Evolutionary conservation across 1,139 yeast species (phyloP), one percentile per base, ranked within the genome.

Genomic region (Wickerhamomyces sp.): DNA sequence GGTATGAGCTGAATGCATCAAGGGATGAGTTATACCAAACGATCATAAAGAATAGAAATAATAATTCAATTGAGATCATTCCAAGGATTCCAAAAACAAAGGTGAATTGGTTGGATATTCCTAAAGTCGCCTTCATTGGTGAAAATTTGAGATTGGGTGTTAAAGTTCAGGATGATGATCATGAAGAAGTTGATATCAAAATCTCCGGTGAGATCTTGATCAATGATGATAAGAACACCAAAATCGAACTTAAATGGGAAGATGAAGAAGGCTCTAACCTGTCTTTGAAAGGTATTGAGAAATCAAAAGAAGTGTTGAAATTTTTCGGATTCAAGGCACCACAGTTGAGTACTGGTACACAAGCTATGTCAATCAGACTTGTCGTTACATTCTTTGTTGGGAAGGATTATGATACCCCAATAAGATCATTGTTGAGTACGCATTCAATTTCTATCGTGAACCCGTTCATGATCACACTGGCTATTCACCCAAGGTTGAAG

Each of bases 401-500:
- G 35, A 55, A 57, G 10, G 61, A 64, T 44, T 41, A 42, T 13
- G 53, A 49, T 1, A 43, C 47, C 9, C 61, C 68, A 1, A 66
- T 70, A 7, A 67, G 67, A 43, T 72, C 72, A 40, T 50, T 62
- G 7, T 59, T 65, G 13, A 29, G 13, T 18, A 52, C 46, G 3
- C 58, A 64, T 30, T 49, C 57, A 3, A 52, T 75, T 14, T 69
- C 68, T 1, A 56, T 77, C 1, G 46, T 67, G 27, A 55, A 61
- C 7, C 76, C 80, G 4, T 75, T 77, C 52, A 56, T 58, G 5
- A 58, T 64, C 27, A 57, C 54, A 8, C 63, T 72, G 43, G 44
- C 64, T 0, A 65, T 78, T 7, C 57, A 65, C 8, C 82, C 83
- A 6, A 54, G 70, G 26, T 57, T 63, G 18, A 57, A 70, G 30